Percentiles rank a stretch among this genome's conserved stretches.
These are phyloP conservation scores for Nitzschia inconspicua DNA, from an alignment of 108 stramenopile species.

Conservation along the genomic window DNA sequence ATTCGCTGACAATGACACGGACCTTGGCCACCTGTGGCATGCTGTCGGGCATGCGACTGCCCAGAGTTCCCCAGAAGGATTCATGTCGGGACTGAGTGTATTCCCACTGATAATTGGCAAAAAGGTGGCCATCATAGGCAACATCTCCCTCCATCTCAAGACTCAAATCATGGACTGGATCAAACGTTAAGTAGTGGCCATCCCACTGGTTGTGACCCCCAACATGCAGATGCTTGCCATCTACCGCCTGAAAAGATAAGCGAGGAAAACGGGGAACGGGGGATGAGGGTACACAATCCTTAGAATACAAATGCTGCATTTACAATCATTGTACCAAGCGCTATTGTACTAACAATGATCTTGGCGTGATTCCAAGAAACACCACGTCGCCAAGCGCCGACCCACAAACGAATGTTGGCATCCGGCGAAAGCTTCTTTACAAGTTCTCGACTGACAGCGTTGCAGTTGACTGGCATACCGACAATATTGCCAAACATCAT, in stretches of 20 bases:
- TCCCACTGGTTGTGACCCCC: conserved; percentile 61
- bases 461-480: conserved; percentile 54
- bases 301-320: too few relatives aligned
- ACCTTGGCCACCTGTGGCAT: conserved; percentile 17
- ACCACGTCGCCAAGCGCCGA: conserved; percentile 50
- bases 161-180: conserved; percentile 53
- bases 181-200: conserved; percentile 30
- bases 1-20: conserved; percentile 45
- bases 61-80: conserved; percentile 32
- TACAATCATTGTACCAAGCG: too few relatives aligned
- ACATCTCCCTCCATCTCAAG: conserved; percentile 47
- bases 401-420: conserved; percentile 47
- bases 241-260: too few relatives aligned
- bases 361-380: conserved; percentile 60
- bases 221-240: conserved; percentile 45
- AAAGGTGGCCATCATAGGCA: conserved; percentile 51
- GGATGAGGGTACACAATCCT: too few relatives aligned
- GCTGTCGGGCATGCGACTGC: conserved; percentile 34
- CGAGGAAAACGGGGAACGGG: too few relatives aligned
- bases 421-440: conserved; percentile 44
- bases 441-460: conserved; percentile 29
- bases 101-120: conserved; percentile 56
- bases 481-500: conserved; percentile 60
- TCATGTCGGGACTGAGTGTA: conserved; percentile 38
- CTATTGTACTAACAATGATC: too few relatives aligned